phyloP scores from a whole-genome alignment of 768 basidiomycete genomes.

The Mycena filopes region DNA sequence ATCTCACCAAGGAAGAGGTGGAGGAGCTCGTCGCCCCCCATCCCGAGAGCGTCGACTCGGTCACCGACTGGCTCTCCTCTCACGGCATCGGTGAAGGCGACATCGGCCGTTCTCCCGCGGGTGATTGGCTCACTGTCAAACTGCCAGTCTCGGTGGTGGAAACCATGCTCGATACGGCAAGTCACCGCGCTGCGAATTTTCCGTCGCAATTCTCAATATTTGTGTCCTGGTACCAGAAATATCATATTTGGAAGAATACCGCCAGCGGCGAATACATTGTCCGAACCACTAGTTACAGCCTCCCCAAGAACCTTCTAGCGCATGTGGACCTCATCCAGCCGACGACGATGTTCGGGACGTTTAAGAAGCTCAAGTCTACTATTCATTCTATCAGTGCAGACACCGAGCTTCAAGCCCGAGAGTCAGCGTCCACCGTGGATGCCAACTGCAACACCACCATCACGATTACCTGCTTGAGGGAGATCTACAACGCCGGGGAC shows the following conservation, averaged over 20 bases:
- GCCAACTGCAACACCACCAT: constrained; percentile 48
- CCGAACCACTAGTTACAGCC: constrained; percentile 68
- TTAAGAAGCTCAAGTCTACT: constrained; percentile 29
- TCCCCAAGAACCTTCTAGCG: constrained; percentile 60
- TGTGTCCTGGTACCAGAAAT: constrained; percentile 49
- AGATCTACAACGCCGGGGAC: constrained; percentile 48
- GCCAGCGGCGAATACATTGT: constrained; percentile 60
- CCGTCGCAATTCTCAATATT: constrained; percentile 16
- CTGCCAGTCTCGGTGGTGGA: constrained; percentile 70
- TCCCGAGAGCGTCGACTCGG: constrained; percentile 58
- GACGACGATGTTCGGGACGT: constrained; percentile 71
- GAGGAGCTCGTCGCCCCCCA: constrained; percentile 66
- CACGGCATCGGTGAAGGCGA: constrained; percentile 56
- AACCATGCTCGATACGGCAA: constrained; percentile 62
- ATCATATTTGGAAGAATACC: constrained; percentile 65
- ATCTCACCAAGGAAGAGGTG: constrained; percentile 68
- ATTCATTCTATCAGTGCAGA: constrained; percentile 24
- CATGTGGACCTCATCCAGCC: constrained; percentile 72
- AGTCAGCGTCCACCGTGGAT: constrained; percentile 37
- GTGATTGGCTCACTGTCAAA: constrained; percentile 66
- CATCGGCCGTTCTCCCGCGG: constrained; percentile 53
- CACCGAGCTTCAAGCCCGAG: not conserved
- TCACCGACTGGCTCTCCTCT: constrained; percentile 64
- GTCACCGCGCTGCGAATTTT: not conserved
- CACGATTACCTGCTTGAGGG: constrained; percentile 56